A percentile compares a stretch with the other conserved stretches of the same genome.
These are phyloP conservation scores for Oenanthe javanica DNA, from an alignment of 140 eudicot species.

Conservation along the genomic window DNA sequence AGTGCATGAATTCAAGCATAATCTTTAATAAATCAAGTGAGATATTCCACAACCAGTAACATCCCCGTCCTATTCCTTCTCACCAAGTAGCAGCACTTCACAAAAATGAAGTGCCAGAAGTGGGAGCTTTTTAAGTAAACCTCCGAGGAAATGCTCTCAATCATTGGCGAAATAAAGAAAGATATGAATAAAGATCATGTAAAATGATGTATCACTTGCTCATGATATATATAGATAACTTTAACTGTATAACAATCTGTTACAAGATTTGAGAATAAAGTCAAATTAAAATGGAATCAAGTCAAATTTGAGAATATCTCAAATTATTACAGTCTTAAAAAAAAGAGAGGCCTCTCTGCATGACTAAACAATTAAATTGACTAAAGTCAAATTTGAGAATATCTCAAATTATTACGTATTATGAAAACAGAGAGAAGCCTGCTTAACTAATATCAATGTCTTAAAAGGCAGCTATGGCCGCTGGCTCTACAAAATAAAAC, in stretches of 20 bases:
- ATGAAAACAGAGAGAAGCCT: not conserved
- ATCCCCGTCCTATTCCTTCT: not conserved
- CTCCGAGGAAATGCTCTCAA: not conserved
- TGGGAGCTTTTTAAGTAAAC: not conserved
- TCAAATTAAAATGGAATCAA: not conserved
- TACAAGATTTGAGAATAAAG: too few species aligned
- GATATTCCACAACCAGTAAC: not conserved
- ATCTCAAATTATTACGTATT: not conserved
- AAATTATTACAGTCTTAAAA: not conserved
- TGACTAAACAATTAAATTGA: not conserved
- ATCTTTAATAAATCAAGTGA: not conserved
- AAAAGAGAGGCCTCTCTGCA: not conserved
- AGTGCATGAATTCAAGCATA: not conserved
- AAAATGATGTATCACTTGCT: not conserved
- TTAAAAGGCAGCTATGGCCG: conserved; percentile 8
- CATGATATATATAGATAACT: not conserved
- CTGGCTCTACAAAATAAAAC: not conserved
- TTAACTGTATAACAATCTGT: not conserved
- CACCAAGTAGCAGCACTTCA: not conserved
- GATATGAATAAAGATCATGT: not conserved
- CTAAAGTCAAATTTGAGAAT: not conserved
- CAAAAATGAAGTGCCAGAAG: not conserved
- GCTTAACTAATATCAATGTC: not conserved
- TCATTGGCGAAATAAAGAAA: too few species aligned
- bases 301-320: not conserved